A percentile compares a stretch with the other conserved stretches of the same genome.
Evolutionary conservation across 495 filamentous ascomycete genomes (phyloP).

Genomic region (Thermothielavioides terrestris): DNA sequence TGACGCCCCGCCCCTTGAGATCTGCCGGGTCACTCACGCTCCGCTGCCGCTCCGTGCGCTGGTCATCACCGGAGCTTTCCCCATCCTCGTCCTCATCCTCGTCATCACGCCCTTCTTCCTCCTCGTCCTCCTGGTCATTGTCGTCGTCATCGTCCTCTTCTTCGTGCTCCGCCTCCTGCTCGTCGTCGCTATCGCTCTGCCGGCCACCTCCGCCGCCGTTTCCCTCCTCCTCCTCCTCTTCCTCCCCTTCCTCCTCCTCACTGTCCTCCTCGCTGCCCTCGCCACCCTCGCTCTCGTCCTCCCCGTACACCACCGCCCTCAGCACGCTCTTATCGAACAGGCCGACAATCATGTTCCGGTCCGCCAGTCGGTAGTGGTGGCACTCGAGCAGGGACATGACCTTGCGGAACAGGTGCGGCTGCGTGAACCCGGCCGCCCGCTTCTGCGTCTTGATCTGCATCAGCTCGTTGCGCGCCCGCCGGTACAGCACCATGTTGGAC

Average conservation of each 20-base stretch:
- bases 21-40: constrained; percentile 43
- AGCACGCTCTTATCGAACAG: constrained; percentile 87
- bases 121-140: constrained; percentile 13
- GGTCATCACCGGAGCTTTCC: constrained; percentile 37
- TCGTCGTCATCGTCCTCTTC: constrained; percentile 3
- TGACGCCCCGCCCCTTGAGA: constrained; percentile 18
- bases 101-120: constrained; percentile 9
- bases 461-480: constrained; percentile 66
- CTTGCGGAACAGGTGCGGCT: constrained; percentile 69
- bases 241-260: constrained; percentile 10
- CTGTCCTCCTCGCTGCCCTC: background rate
- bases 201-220: background rate
- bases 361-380: constrained; percentile 77
- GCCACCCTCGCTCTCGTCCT: constrained; percentile 28
- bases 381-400: constrained; percentile 79
- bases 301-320: constrained; percentile 61
- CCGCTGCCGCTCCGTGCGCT: constrained; percentile 42
- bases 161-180: background rate
- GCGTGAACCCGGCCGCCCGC: constrained; percentile 59
- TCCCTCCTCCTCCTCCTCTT: constrained; percentile 11
- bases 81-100: constrained; percentile 10
- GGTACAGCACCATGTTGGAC: constrained; percentile 80
- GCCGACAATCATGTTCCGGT: constrained; percentile 82
- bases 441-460: constrained; percentile 42
- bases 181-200: background rate